phyloP scores from a whole-genome alignment of 192 early-diverging fungal genomes.

The Fimicolochytrium jonesii region DNA sequence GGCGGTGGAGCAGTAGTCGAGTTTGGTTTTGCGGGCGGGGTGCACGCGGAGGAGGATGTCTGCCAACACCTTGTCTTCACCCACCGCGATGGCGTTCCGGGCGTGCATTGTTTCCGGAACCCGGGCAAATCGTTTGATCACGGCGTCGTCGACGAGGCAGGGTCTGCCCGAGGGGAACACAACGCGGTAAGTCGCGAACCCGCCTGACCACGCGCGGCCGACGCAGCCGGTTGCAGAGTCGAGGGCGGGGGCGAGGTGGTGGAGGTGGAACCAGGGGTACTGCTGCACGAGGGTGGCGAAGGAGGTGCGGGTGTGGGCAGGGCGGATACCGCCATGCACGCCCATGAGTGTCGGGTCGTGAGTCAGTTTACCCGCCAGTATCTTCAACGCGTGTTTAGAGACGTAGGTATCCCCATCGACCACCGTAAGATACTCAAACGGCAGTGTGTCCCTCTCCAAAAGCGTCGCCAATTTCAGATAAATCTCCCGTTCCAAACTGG shows the following conservation, averaged over 20 bases:
- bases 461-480: not conserved
- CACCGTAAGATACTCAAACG: constrained; percentile 6
- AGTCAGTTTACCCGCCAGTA: not conserved
- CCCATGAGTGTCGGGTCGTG: not conserved
- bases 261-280: constrained; percentile 10
- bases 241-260: constrained; percentile 12
- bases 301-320: not conserved
- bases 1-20: constrained; percentile 1
- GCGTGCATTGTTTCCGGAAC: not conserved
- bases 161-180: not conserved
- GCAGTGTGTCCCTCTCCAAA: not conserved
- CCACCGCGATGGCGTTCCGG: not conserved
- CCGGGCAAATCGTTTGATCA: not conserved
- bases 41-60: not conserved
- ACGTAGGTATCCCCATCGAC: constrained; percentile 3
- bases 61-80: constrained; percentile 1
- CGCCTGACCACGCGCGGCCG: constrained; percentile 7
- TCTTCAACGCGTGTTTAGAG: not conserved
- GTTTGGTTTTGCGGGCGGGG: not conserved
- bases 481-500: not conserved
- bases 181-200: constrained; percentile 6
- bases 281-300: constrained; percentile 1
- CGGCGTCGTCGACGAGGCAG: not conserved
- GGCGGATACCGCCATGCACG: not conserved
- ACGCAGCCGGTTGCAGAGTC: not conserved